These are phyloP conservation scores for Neopestalotiopsis rosae DNA, from an alignment of 2,329 filamentous ascomycete species.

Conservation along the genomic window DNA sequence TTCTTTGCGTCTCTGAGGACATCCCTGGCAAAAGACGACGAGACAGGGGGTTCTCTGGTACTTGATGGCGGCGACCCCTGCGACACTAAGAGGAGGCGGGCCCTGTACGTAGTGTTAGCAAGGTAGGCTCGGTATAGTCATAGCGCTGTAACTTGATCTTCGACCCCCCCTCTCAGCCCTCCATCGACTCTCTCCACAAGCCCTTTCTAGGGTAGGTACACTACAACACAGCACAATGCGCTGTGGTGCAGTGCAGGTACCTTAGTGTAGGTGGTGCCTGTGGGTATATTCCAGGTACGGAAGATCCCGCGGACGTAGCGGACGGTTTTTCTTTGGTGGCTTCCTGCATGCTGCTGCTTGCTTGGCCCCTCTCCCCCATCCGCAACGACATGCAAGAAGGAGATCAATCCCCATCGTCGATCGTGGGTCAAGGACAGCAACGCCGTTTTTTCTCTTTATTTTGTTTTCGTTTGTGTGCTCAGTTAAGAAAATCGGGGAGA, in stretches of 20 bases:
- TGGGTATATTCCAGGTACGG: not conserved
- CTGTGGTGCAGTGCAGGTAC: not conserved
- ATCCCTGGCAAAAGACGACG: not conserved
- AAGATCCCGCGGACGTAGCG: not conserved
- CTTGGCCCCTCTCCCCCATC: not conserved
- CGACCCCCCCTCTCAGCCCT: not conserved
- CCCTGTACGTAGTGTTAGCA: not conserved
- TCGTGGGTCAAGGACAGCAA: not conserved
- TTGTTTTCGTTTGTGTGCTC: not conserved
- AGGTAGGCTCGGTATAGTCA: not conserved
- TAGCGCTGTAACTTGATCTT: conserved; percentile 9
- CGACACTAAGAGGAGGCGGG: not conserved
- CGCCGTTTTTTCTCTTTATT: not conserved
- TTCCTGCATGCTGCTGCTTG: not conserved
- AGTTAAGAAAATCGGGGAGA: not conserved
- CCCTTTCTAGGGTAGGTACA: not conserved
- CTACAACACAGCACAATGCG: not conserved
- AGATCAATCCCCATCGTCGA: not conserved
- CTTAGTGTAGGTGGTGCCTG: not conserved
- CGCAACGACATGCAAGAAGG: not conserved
- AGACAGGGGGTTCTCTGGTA: not conserved
- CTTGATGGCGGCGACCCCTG: not conserved
- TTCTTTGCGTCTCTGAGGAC: not conserved
- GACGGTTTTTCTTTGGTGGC: not conserved
- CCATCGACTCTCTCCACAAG: conserved; percentile 2